phyloP scores from a whole-genome alignment of 495 filamentous ascomycete species.

The Hypoxylon crocopeplum region DNA sequence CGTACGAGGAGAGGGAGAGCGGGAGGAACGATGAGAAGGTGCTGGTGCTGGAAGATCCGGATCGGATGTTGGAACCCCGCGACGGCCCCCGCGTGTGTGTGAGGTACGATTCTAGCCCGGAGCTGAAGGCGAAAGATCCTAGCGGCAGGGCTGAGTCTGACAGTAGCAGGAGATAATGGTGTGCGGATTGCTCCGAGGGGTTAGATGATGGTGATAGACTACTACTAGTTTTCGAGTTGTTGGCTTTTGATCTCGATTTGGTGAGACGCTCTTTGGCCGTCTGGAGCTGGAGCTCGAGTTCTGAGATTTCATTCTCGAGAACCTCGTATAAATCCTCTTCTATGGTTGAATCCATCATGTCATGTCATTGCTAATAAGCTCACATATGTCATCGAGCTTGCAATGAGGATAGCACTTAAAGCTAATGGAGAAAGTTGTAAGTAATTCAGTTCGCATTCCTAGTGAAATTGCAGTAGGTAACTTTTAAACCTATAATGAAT shows the following conservation, averaged over 20 bases:
- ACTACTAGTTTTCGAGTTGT: too few relatives aligned
- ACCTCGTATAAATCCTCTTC: constrained; percentile 1
- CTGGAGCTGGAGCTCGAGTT: constrained; percentile 47
- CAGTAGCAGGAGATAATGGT: constrained; percentile 86
- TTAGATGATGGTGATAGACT: background rate
- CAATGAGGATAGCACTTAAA: too few relatives aligned
- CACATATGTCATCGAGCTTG: too few relatives aligned
- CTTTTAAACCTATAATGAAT: too few relatives aligned
- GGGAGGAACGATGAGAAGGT: constrained; percentile 78
- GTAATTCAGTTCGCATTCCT: background rate
- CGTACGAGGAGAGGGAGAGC: constrained; percentile 78
- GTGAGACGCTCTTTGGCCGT: constrained; percentile 41
- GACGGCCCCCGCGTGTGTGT: constrained; percentile 67
- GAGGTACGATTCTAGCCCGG: constrained; percentile 91
- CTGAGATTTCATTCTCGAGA: constrained; percentile 42
- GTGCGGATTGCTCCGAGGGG: constrained; percentile 27
- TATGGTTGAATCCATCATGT: constrained; percentile 10
- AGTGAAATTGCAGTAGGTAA: too few relatives aligned
- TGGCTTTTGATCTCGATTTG: constrained; percentile 8
- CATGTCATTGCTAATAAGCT: constrained; percentile 20
- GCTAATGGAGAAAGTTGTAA: too few relatives aligned
- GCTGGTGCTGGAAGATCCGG: constrained; percentile 24
- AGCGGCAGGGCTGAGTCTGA: constrained; percentile 95
- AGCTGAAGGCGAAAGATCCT: constrained; percentile 96
- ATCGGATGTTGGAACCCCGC: constrained; percentile 42